Conservation (phyloP, 2,329 filamentous ascomycete species). For the Lanzia echinophila region DNA sequence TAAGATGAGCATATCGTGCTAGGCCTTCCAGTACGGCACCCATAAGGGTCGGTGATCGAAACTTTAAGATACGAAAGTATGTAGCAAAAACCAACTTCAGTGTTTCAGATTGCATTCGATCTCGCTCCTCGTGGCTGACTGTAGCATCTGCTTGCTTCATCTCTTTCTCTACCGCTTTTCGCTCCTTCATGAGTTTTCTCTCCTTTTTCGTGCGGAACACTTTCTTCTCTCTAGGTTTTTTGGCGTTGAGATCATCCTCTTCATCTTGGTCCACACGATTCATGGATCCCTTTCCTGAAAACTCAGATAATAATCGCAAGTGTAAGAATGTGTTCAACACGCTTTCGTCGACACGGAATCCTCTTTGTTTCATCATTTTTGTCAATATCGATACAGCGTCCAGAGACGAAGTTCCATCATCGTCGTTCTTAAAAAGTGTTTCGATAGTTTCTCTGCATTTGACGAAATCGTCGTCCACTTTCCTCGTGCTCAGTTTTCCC, state of each 20-base stretch:
- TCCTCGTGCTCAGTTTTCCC: constrained; percentile 68
- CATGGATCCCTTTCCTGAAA: constrained; percentile 74
- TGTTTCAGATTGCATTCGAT: constrained; percentile 91
- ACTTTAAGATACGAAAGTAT: constrained; percentile 92
- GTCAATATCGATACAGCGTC: constrained; percentile 79
- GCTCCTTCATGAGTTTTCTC: constrained; percentile 76
- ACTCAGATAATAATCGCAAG: constrained; percentile 80
- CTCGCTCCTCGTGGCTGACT: constrained; percentile 86
- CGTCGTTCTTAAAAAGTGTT: constrained; percentile 75
- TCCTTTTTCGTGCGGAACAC: constrained; percentile 86
- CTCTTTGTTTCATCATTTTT: constrained; percentile 84
- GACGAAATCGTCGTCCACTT: constrained; percentile 65
- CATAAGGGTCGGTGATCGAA: constrained; percentile 76
- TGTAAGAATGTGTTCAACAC: constrained; percentile 88
- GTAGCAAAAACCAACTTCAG: constrained; percentile 91
- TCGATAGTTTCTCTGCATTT: constrained; percentile 76
- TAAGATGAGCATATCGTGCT: constrained; percentile 88
- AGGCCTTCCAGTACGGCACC: constrained; percentile 94
- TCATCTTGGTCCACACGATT: constrained; percentile 60
- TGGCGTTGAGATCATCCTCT: constrained; percentile 37
- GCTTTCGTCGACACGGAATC: constrained; percentile 76
- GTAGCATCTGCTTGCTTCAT: constrained; percentile 87
- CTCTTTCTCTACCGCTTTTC: constrained; percentile 83
- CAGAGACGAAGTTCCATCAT: constrained; percentile 81
- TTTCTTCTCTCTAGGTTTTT: constrained; percentile 65